A percentile compares a stretch with the other conserved stretches of the same genome.
Evolutionary conservation across 257 asterid species (phyloP).

Genomic region (Ilex asprella): DNA sequence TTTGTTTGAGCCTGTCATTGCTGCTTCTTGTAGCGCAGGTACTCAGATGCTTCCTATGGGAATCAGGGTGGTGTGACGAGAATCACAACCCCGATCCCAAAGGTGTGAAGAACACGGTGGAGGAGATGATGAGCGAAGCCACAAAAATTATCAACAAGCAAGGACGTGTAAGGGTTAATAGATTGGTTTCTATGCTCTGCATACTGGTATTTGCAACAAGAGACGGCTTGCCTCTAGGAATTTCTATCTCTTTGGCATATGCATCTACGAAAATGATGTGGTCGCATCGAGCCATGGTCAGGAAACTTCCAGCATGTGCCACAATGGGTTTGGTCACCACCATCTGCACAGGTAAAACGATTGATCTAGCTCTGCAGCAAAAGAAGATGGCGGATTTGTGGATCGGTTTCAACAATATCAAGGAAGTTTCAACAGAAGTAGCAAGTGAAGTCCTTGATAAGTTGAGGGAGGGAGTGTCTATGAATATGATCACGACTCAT

Average conservation of each 20-base stretch:
- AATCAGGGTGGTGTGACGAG: constrained; percentile 2
- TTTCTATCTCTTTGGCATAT: constrained; percentile 15
- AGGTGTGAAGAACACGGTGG: constrained; percentile 24
- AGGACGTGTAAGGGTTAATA: constrained; percentile 10
- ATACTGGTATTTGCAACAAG: constrained; percentile 29
- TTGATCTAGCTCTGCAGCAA: constrained; percentile 16
- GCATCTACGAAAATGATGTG: constrained; percentile 26
- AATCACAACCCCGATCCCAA: constrained; percentile 19
- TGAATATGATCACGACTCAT: background rate
- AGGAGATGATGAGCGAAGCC: constrained; percentile 34
- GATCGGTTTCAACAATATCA: constrained; percentile 22
- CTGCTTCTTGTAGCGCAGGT: constrained; percentile 27
- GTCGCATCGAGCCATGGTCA: constrained; percentile 10
- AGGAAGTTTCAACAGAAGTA: constrained; percentile 2
- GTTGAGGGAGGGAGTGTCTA: constrained; percentile 17
- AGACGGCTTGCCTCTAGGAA: constrained; percentile 40
- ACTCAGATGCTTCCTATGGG: constrained; percentile 26
- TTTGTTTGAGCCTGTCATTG: constrained; percentile 27
- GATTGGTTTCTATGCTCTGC: constrained; percentile 28
- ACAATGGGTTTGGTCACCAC: constrained; percentile 26
- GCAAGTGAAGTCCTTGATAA: background rate
- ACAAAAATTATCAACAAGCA: constrained; percentile 22
- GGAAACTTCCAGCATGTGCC: constrained; percentile 21
- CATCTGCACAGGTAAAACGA: constrained; percentile 19
- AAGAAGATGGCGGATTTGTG: constrained; percentile 31